phyloP scores from a whole-genome alignment of 164 flowering plant genomes.

The Tetrastigma voinierianum region DNA sequence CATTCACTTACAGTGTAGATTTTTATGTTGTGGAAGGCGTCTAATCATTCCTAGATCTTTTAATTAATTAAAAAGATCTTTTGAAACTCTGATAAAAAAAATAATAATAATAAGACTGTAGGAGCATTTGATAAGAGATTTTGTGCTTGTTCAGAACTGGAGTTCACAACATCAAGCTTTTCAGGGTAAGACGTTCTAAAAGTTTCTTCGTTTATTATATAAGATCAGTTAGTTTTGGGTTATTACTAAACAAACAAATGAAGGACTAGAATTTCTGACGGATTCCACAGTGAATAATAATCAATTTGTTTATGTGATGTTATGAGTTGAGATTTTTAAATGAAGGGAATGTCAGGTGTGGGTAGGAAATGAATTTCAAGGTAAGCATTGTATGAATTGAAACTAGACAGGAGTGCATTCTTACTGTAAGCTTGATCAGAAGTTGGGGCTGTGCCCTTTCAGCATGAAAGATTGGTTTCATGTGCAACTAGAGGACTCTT shows the following conservation, averaged over 20 bases:
- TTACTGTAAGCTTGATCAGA: slow-evolving; percentile 16
- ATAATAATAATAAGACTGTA: no score
- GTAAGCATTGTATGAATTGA: background rate
- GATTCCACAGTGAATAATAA: background rate
- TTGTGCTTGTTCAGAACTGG: no score
- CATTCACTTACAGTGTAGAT: no score
- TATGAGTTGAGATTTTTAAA: no score
- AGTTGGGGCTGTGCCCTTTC: slow-evolving; percentile 20
- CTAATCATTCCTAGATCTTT: no score
- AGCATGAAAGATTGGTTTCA: slow-evolving; percentile 32
- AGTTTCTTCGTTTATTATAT: background rate
- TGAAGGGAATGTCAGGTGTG: background rate
- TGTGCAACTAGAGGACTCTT: slow-evolving; percentile 23
- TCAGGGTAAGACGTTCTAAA: background rate
- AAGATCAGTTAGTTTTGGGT: background rate
- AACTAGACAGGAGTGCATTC: slow-evolving; percentile 17
- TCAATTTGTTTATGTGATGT: background rate
- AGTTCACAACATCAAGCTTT: no score
- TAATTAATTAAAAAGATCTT: no score
- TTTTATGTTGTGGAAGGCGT: no score
- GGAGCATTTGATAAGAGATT: no score
- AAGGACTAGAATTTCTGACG: background rate
- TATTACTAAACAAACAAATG: background rate
- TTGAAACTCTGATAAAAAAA: no score
- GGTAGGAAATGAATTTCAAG: slow-evolving; percentile 1